Conservation (phyloP, 2,329 filamentous ascomycete species). For the Trichoderma aggressivum region DNA sequence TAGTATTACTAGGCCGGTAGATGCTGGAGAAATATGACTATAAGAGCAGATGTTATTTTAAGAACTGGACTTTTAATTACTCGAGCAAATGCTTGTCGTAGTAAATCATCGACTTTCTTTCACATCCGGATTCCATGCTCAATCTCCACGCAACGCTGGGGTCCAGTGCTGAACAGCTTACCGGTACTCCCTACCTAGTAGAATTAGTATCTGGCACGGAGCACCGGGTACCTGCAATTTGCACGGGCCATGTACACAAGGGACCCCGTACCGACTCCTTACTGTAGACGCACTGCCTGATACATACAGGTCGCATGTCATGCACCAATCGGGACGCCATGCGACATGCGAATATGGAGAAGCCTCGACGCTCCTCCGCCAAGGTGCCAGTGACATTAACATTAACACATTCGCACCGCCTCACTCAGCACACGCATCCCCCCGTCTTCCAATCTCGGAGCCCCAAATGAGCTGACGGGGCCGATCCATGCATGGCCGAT, state of each 20-base stretch:
- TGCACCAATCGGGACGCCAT: neutral
- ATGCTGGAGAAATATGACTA: too few relatives aligned
- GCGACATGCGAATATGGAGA: neutral
- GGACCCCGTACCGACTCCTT: neutral
- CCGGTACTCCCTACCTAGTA: too few relatives aligned
- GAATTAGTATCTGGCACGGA: neutral
- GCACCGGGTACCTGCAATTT: neutral
- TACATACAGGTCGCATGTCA: neutral
- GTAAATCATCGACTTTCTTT: too few relatives aligned
- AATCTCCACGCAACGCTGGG: too few relatives aligned
- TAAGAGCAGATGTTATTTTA: too few relatives aligned
- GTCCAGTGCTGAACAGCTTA: too few relatives aligned
- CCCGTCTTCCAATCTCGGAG: slow-evolving; percentile 14
- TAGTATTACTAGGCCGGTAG: too few relatives aligned
- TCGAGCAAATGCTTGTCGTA: too few relatives aligned
- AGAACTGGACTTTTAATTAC: too few relatives aligned
- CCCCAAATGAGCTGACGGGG: slow-evolving; percentile 18
- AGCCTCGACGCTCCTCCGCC: neutral
- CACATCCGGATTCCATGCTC: too few relatives aligned
- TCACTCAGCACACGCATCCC: neutral
- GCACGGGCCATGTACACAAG: neutral
- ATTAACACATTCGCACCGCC: slow-evolving; percentile 3
- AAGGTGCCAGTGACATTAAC: neutral
- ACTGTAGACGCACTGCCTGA: neutral
- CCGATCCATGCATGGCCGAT: slow-evolving; percentile 16